Evolutionary conservation across 2,329 filamentous ascomycete species (phyloP).

Genomic region (Xylaria sp.): DNA sequence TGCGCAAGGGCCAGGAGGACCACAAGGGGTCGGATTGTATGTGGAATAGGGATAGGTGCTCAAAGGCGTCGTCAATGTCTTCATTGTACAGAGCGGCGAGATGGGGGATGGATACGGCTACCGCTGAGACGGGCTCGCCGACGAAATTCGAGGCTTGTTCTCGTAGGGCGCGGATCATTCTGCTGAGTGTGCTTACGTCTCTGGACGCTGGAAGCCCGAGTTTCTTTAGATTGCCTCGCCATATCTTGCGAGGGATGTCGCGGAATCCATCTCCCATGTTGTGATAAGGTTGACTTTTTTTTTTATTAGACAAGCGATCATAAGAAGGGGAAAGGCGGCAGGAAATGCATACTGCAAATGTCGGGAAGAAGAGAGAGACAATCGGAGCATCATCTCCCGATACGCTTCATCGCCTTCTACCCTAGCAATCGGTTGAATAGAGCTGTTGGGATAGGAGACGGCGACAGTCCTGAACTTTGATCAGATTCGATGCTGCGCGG

Average conservation of each 20-base stretch:
- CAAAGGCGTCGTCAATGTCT: constrained; percentile 32
- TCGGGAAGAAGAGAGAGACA: constrained; percentile 33
- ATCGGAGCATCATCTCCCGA: constrained; percentile 34
- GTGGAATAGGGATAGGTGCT: constrained; percentile 27
- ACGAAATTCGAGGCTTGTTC: constrained; percentile 19
- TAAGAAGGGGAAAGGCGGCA: background rate
- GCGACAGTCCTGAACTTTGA: constrained; percentile 31
- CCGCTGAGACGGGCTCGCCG: constrained; percentile 32
- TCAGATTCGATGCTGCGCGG: constrained; percentile 22
- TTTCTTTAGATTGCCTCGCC: constrained; percentile 22
- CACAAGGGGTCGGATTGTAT: constrained; percentile 9
- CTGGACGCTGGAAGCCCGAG: constrained; percentile 26
- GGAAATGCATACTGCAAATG: constrained; percentile 32
- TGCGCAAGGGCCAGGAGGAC: constrained; percentile 9
- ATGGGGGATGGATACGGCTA: constrained; percentile 32
- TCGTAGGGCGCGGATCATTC: constrained; percentile 34
- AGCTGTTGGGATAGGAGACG: constrained; percentile 36
- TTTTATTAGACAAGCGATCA: constrained; percentile 19
- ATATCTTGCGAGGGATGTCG: constrained; percentile 21
- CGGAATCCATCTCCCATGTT: constrained; percentile 18
- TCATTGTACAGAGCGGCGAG: constrained; percentile 33
- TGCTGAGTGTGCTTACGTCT: constrained; percentile 33
- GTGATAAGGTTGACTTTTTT: constrained; percentile 20
- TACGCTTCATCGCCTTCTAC: constrained; percentile 32
- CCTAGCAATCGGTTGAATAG: constrained; percentile 29